Conservation (phyloP, 768 basidiomycete species). For the Suillus weaverae region DNA sequence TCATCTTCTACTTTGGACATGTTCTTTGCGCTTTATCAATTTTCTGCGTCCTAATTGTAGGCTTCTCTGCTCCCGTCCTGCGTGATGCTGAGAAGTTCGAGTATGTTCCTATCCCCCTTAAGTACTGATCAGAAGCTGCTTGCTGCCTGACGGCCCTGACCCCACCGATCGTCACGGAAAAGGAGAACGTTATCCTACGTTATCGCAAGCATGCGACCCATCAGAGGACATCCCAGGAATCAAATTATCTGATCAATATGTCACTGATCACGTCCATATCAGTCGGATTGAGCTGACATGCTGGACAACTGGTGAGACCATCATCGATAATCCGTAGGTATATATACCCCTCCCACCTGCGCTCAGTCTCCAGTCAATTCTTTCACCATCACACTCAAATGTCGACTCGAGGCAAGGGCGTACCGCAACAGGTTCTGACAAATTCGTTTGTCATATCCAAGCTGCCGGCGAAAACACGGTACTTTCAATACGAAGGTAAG, state of each 20-base stretch:
- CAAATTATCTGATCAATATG: not conserved
- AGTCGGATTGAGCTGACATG: not conserved
- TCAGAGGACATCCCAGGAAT: not conserved
- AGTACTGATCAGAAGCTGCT: not conserved
- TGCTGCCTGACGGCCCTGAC: not conserved
- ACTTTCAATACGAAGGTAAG: constrained; percentile 36
- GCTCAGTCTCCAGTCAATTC: not conserved
- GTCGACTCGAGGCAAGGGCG: not conserved
- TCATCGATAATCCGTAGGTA: not conserved
- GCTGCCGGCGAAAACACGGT: constrained; percentile 23
- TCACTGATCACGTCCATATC: constrained; percentile 3
- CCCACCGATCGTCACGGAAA: not conserved
- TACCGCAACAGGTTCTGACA: constrained; percentile 26
- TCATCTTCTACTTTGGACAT: constrained; percentile 8
- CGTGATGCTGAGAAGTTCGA: not conserved
- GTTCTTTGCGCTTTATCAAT: constrained; percentile 19
- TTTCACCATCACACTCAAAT: not conserved
- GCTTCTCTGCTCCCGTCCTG: not conserved
- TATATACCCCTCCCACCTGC: not conserved
- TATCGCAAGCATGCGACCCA: constrained; percentile 1
- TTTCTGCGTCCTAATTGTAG: constrained; percentile 7
- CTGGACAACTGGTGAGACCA: too few relatives aligned
- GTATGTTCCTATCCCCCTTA: not conserved
- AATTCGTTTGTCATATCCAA: constrained; percentile 34
- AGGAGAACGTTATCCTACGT: not conserved